A percentile compares a stretch with the other conserved stretches of the same genome.
These are phyloP conservation scores for Pulveroboletus sp. DNA, from an alignment of 768 basidiomycete species.

Conservation along the genomic window DNA sequence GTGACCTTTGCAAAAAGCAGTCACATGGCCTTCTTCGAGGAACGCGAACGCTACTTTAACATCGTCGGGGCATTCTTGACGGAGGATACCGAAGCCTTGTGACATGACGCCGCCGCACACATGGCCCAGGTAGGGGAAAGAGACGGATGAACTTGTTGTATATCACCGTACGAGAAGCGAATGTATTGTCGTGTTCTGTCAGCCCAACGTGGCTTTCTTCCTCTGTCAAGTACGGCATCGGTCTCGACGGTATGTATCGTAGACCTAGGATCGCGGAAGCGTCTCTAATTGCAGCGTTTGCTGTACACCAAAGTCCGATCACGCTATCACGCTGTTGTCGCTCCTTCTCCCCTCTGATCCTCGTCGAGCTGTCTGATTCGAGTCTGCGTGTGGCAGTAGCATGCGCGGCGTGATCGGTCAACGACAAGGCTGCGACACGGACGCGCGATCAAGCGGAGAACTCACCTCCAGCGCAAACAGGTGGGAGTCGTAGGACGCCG, in stretches of 20 bases:
- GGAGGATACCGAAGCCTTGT: too few relatives aligned
- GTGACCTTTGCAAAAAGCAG: conserved; percentile 27
- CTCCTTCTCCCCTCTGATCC: neutral
- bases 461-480: conserved; percentile 71
- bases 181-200: too few relatives aligned
- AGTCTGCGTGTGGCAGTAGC: neutral
- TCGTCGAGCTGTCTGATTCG: conserved; percentile 12
- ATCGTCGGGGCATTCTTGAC: conserved; percentile 14
- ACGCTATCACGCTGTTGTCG: neutral
- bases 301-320: too few relatives aligned
- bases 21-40: conserved; percentile 16
- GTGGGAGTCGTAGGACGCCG: conserved; percentile 71
- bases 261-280: too few relatives aligned
- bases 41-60: conserved; percentile 19
- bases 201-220: too few relatives aligned
- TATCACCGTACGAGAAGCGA: neutral
- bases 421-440: neutral
- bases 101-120: too few relatives aligned
- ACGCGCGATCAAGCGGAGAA: neutral
- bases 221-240: too few relatives aligned
- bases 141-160: too few relatives aligned
- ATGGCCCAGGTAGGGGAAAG: too few relatives aligned
- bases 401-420: neutral
- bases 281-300: too few relatives aligned
- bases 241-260: too few relatives aligned